Conservation (phyloP, 1,284 basidiomycete species). For the Nidula niveotomentosa region DNA sequence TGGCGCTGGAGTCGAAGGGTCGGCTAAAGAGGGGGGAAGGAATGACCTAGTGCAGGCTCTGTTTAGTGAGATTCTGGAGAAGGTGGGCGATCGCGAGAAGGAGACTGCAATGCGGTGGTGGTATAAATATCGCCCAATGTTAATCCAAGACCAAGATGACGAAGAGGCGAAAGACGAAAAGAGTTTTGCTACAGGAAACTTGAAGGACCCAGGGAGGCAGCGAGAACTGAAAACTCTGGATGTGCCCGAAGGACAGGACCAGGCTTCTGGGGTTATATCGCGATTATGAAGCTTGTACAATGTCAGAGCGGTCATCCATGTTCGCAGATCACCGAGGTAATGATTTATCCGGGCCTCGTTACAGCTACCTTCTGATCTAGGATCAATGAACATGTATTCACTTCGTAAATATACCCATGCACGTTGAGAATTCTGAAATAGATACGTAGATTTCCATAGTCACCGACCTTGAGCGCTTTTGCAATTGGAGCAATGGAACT, state of each 20-base stretch:
- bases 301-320: too few relatives aligned
- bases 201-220: background rate
- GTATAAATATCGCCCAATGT: conserved; percentile 33
- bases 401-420: too few relatives aligned
- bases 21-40: conserved; percentile 23
- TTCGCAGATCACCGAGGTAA: too few relatives aligned
- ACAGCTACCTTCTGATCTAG: too few relatives aligned
- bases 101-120: conserved; percentile 67
- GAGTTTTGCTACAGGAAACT: background rate
- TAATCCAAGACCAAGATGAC: background rate
- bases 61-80: conserved; percentile 59
- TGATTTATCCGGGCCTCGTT: too few relatives aligned
- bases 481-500: background rate
- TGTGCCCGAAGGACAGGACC: background rate
- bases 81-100: conserved; percentile 67
- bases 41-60: conserved; percentile 54
- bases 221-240: too few relatives aligned
- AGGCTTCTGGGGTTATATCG: background rate
- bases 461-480: too few relatives aligned
- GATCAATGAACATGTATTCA: too few relatives aligned
- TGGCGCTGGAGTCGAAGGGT: conserved; percentile 10
- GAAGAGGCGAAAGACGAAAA: background rate
- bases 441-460: too few relatives aligned
- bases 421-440: too few relatives aligned
- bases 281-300: background rate